Base-by-base conservation (phyloP, 257 asterid species). In the Asclepias syriaca region DNA sequence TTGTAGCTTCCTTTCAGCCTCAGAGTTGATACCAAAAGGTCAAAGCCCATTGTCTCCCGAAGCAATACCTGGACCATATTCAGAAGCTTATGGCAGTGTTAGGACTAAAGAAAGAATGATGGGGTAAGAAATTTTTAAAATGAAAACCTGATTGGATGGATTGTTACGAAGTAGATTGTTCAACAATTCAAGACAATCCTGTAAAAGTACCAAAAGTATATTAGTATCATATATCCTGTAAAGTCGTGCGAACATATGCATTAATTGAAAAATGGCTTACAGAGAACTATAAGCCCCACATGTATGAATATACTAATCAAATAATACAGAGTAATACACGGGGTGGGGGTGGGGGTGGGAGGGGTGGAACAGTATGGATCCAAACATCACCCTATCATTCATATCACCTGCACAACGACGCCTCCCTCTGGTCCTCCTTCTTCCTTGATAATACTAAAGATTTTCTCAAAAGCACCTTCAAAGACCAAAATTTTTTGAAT, bases 351-450 rank as follows among this genome's bases (percentile, higher is more conserved):
- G 46, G 46, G 11, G 10, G 18, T 2, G 51, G 29, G 56, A 56
- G 14, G 10, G 22, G 16, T 2, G 50, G 27, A 6, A 5, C 10
- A 46, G 10, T 2, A 43, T 43, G 48, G 49, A 45, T 13, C 13
- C 7, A 58, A 59, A 71, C 58, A 71, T 58, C 43, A 32, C n/a
- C 14, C 8, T 0, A 46, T 24, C 13, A 34, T 27, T 27, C 48
- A 72, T 53, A 56, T 53, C 81, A 93, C 98, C 97, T 93, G 98
- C 77, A 93, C 97, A 79, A 93, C 96, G 65, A 91, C 98, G 12
- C 99, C 99, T 59, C 99, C 97, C 79, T 95, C 98, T 72, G 97
- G 92, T 73, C 96, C 97, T 61, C 98, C 98, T 85, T 95, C 99
- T 84, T 95, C 98, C 79, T 77, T 89, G 72, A 93, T 83, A 78